Percentiles rank a stretch among this genome's conserved stretches.
Evolutionary conservation across 129 eudicot species (phyloP).

Genomic region (carrot (Daucus carota)): DNA sequence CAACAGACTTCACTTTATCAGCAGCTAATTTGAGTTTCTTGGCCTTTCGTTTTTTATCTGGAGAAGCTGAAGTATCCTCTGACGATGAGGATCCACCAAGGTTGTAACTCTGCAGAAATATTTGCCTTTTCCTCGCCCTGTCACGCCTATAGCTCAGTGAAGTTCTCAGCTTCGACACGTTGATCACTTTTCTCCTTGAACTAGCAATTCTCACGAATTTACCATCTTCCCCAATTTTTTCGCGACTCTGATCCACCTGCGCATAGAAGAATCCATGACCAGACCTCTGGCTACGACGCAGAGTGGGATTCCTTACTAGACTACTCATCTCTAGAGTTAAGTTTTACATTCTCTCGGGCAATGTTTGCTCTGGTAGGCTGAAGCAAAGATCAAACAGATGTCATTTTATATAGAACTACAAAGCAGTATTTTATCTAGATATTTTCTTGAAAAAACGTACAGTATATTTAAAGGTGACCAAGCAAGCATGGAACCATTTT

Average conservation of each 20-base stretch:
- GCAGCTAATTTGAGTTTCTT: slow-evolving; percentile 38
- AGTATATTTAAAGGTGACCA: background rate
- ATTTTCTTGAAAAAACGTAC: background rate
- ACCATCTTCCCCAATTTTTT: background rate
- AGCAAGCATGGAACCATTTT: background rate
- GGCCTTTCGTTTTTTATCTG: slow-evolving; percentile 18
- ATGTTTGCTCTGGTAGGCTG: background rate
- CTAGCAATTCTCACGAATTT: background rate
- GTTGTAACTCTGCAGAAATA: slow-evolving; percentile 26
- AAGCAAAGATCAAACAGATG: background rate
- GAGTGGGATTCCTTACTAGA: slow-evolving; percentile 10
- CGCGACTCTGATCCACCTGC: slow-evolving; percentile 5
- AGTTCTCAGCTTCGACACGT: background rate
- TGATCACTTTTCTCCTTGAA: slow-evolving; percentile 12
- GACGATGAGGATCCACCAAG: slow-evolving; percentile 20
- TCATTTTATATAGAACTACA: background rate
- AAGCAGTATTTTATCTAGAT: background rate
- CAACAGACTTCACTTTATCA: slow-evolving; percentile 38
- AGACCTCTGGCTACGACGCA: slow-evolving; percentile 9
- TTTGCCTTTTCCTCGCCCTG: slow-evolving; percentile 15
- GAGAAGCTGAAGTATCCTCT: slow-evolving; percentile 7
- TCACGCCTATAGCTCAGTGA: slow-evolving; percentile 17
- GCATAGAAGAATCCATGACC: slow-evolving; percentile 10
- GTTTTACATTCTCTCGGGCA: background rate
- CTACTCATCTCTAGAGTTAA: background rate